Percentiles rank a stretch among this genome's conserved stretches.
Evolutionary conservation across 805 yeast species (phyloP).

Genomic region (Teunomyces cretensis): DNA sequence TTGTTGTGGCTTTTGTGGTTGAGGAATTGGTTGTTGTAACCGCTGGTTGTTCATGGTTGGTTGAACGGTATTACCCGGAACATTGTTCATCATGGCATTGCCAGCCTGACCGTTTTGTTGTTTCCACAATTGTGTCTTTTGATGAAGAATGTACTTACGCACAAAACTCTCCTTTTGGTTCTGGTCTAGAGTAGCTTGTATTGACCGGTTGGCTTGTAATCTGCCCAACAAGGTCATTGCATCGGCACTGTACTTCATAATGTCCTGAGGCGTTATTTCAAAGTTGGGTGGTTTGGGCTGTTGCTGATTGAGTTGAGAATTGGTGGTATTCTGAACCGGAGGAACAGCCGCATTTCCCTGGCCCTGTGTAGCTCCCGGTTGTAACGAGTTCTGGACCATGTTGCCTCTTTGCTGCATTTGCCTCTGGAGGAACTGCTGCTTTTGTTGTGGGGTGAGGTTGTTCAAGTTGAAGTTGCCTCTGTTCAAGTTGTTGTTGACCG

Average conservation of each 20-base stretch:
- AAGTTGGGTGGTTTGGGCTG: conserved; percentile 30
- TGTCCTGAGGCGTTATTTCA: conserved; percentile 38
- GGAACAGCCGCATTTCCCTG: neutral
- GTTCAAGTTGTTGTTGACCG: conserved; percentile 16
- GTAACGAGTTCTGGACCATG: conserved; percentile 12
- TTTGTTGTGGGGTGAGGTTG: conserved; percentile 35
- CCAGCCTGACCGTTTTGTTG: conserved; percentile 23
- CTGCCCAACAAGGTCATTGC: conserved; percentile 39
- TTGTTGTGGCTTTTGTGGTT: conserved; percentile 3
- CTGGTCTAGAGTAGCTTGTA: conserved; percentile 35
- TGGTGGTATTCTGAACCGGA: conserved; percentile 16
- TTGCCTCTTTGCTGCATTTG: conserved; percentile 29
- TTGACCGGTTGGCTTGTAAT: conserved; percentile 36
- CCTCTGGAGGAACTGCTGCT: conserved; percentile 37
- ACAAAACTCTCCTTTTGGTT: conserved; percentile 39
- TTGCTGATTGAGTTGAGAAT: conserved; percentile 20
- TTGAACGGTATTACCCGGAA: neutral
- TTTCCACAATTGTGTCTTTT: conserved; percentile 28
- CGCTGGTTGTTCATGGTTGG: conserved; percentile 6
- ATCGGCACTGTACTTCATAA: conserved; percentile 36
- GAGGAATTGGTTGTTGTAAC: neutral
- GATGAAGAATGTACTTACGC: conserved; percentile 39
- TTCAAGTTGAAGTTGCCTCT: conserved; percentile 20
- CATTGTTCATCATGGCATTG: neutral
- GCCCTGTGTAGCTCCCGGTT: conserved; percentile 14